These are phyloP conservation scores for Phytophthora quininea DNA, from an alignment of 352 stramenopile species.

Conservation along the genomic window DNA sequence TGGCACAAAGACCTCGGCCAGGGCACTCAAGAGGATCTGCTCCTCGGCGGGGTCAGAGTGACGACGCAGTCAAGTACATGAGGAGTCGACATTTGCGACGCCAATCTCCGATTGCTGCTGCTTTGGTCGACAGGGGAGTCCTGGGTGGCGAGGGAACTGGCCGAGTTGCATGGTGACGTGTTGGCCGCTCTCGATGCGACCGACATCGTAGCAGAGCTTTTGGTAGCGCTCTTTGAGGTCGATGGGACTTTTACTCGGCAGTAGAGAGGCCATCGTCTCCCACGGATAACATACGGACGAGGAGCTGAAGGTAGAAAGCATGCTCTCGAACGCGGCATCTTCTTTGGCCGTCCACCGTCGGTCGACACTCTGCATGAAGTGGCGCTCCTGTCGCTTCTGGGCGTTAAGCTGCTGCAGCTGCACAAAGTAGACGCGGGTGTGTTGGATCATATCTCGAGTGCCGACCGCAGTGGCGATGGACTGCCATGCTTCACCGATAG, in stretches of 20 bases:
- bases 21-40: conserved; percentile 47
- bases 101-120: conserved; percentile 16
- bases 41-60: conserved; percentile 64
- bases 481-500: conserved; percentile 52
- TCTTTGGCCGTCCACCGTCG: conserved; percentile 65
- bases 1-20: conserved; percentile 62
- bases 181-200: conserved; percentile 68
- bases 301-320: conserved; percentile 54
- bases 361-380: conserved; percentile 64
- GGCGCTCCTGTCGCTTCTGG: conserved; percentile 49
- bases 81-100: conserved; percentile 26
- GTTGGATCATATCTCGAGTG: conserved; percentile 54
- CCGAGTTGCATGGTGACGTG: conserved; percentile 66
- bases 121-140: conserved; percentile 16
- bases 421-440: conserved; percentile 60
- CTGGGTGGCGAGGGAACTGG: conserved; percentile 29
- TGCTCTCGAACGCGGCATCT: conserved; percentile 68
- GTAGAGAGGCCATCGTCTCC: conserved; percentile 56
- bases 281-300: conserved; percentile 59
- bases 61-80: conserved; percentile 57
- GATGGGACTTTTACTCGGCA: conserved; percentile 55
- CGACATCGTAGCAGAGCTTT: conserved; percentile 80
- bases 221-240: conserved; percentile 72
- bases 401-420: conserved; percentile 51
- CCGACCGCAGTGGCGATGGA: conserved; percentile 60